These are phyloP conservation scores for Solanum chilense DNA, from an alignment of 257 asterid species.

Conservation along the genomic window DNA sequence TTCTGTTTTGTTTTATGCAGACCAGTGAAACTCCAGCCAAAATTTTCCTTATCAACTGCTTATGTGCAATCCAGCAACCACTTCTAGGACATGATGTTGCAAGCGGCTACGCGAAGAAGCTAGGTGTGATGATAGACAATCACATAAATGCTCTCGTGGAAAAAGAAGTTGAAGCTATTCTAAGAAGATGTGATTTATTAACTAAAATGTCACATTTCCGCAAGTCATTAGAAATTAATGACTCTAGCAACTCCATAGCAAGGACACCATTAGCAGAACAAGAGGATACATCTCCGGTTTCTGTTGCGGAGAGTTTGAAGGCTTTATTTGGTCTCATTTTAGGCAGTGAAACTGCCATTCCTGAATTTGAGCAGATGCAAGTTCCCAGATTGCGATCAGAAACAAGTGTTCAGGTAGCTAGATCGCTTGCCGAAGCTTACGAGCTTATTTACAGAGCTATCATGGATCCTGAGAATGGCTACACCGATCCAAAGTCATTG, in stretches of 20 bases:
- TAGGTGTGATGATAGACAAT: constrained; percentile 62
- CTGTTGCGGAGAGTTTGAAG: constrained; percentile 75
- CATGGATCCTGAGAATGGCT: constrained; percentile 62
- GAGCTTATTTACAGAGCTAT: constrained; percentile 65
- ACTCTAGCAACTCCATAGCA: constrained; percentile 10
- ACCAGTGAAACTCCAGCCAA: constrained; percentile 78
- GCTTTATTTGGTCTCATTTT: constrained; percentile 75
- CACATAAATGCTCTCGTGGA: constrained; percentile 69
- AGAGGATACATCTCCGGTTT: constrained; percentile 57
- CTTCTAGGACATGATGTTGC: constrained; percentile 65
- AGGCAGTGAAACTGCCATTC: constrained; percentile 76
- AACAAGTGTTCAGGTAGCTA: constrained; percentile 52
- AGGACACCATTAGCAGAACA: constrained; percentile 50
- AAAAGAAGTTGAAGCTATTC: constrained; percentile 60
- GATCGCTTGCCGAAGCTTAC: constrained; percentile 64
- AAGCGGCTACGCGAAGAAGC: constrained; percentile 60
- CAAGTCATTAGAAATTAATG: constrained; percentile 16
- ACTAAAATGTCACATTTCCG: constrained; percentile 64
- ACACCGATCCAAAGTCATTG: constrained; percentile 79
- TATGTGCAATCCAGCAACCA: constrained; percentile 87
- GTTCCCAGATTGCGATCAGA: constrained; percentile 79
- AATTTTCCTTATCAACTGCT: constrained; percentile 85
- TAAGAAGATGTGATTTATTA: constrained; percentile 65
- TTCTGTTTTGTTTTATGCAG: constrained; percentile 27
- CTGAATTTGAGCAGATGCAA: constrained; percentile 90